Evolutionary conservation across 2,329 filamentous ascomycete species (phyloP), one percentile per base, ranked within the genome.

Genomic region (Metarhizium robertsii): DNA sequence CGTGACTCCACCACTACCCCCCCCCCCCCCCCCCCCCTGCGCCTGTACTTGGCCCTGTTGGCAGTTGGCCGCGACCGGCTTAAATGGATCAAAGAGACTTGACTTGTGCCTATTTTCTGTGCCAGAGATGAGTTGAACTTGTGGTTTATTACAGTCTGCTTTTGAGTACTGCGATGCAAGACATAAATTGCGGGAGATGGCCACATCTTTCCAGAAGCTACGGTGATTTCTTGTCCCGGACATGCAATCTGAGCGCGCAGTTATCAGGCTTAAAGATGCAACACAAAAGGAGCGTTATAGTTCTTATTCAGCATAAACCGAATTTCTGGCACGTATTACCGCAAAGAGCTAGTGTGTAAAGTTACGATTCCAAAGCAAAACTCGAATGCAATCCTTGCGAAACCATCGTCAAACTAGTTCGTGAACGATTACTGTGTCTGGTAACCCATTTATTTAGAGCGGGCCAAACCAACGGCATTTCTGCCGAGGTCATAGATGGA

Each of bases 401-500:
- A 16, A 8, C 10, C 29, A 13, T 16, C 20, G 30, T 48, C 18
- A 3, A 30, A 29, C 25, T 16, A 48, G 25, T 14, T 29, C 25
- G 8, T 13, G 4, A n/a, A 13, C 20, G 25, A 14, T 30, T 29
- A 13, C 30, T 5, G 13, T 30, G 45, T 13, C 20, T 14, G 38
- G 11, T 30, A 4, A 7, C 20, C 20, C n/a, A 48, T 14, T 69
- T 71, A 73, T 77, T 91, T 94, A 63, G 92, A 81, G 76, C 87
- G 86, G 67, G 92, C 94, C 65, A 99, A 83, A 68, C 90, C 92
- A 60, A 99, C 91, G 55, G 88, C 86, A 69, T 87, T 81, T 79
- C 88, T 92, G 71, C 89, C 92, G 58, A 96, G 81, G 74, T 99
- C 90, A 71, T 99, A 99, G 69, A 99, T 88, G 61, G 90, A 95